These are phyloP conservation scores for Mayamaea pseudoterrestris DNA, from an alignment of 108 stramenopile genomes.

Conservation along the genomic window DNA sequence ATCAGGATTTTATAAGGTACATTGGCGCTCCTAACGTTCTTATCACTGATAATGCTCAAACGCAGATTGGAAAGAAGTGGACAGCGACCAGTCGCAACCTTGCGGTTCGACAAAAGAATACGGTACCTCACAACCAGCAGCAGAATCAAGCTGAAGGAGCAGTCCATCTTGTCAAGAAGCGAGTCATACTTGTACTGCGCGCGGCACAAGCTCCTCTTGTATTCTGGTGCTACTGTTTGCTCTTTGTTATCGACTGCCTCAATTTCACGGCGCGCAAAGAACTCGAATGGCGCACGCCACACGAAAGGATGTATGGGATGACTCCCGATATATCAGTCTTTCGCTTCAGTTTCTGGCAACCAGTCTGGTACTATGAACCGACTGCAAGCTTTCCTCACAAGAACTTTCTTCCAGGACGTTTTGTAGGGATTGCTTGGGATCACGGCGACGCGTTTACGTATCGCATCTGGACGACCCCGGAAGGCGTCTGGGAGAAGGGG, in stretches of 20 bases:
- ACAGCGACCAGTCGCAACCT: conserved; percentile 1
- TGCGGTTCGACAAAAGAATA: conserved; percentile 2
- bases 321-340: too few relatives aligned
- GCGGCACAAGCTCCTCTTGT: conserved; percentile 11
- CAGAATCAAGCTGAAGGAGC: conserved; percentile 17
- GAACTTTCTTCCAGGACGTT: too few relatives aligned
- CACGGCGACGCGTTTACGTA: too few relatives aligned
- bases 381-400: too few relatives aligned
- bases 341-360: too few relatives aligned
- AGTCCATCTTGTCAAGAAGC: background rate
- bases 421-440: too few relatives aligned
- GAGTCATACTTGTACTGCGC: conserved; percentile 5
- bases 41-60: conserved; percentile 12
- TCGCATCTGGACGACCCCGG: too few relatives aligned
- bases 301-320: too few relatives aligned
- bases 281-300: conserved; percentile 6
- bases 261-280: background rate
- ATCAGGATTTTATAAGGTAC: too few relatives aligned
- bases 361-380: too few relatives aligned
- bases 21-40: conserved; percentile 9
- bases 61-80: conserved; percentile 3
- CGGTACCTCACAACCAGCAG: conserved; percentile 12
- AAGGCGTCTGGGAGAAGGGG: too few relatives aligned
- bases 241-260: conserved; percentile 2
- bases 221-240: conserved; percentile 11